Percentiles rank a stretch among this genome's conserved stretches.
Conservation (phyloP, 2,329 filamentous ascomycete species). For the Periconia digitata region DNA sequence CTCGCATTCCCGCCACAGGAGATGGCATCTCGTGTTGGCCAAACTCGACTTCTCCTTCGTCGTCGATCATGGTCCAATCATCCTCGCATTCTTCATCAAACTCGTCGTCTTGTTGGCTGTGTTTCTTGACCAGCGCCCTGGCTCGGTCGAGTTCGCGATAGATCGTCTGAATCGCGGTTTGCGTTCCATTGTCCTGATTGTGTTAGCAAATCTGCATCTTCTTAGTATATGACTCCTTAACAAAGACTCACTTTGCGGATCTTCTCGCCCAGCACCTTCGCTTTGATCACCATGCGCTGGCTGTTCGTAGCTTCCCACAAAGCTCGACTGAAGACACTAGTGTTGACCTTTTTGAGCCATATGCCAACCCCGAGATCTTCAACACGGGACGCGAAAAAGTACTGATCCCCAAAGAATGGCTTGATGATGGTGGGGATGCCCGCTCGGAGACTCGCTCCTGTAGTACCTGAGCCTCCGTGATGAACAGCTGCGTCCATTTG, state of each 20-base stretch:
- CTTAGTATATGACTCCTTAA: background rate
- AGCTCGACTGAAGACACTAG: conserved; percentile 80
- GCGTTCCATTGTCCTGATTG: conserved; percentile 81
- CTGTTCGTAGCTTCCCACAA: conserved; percentile 91
- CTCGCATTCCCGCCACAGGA: conserved; percentile 20
- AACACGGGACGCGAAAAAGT: conserved; percentile 87
- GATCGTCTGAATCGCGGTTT: conserved; percentile 84
- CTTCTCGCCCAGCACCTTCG: conserved; percentile 76
- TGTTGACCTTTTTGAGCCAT: conserved; percentile 84
- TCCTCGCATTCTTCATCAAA: conserved; percentile 67
- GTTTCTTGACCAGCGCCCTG: conserved; percentile 74
- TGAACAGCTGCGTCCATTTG: conserved; percentile 94
- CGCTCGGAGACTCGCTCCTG: conserved; percentile 85
- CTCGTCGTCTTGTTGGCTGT: conserved; percentile 37
- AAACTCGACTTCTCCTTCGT: conserved; percentile 45
- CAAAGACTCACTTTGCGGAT: conserved; percentile 72
- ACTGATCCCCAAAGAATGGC: conserved; percentile 97
- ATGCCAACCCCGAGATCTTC: conserved; percentile 93
- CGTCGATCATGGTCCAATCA: conserved; percentile 88
- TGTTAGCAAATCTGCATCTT: conserved; percentile 29
- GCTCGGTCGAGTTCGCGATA: conserved; percentile 96
- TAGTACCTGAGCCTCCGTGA: conserved; percentile 93
- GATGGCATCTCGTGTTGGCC: conserved; percentile 16
- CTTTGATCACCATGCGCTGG: conserved; percentile 88
- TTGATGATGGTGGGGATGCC: conserved; percentile 93